Evolutionary conservation across 257 asterid genomes (phyloP), one percentile per base, ranked within the genome.

Genomic region (Mitragyna speciosa): DNA sequence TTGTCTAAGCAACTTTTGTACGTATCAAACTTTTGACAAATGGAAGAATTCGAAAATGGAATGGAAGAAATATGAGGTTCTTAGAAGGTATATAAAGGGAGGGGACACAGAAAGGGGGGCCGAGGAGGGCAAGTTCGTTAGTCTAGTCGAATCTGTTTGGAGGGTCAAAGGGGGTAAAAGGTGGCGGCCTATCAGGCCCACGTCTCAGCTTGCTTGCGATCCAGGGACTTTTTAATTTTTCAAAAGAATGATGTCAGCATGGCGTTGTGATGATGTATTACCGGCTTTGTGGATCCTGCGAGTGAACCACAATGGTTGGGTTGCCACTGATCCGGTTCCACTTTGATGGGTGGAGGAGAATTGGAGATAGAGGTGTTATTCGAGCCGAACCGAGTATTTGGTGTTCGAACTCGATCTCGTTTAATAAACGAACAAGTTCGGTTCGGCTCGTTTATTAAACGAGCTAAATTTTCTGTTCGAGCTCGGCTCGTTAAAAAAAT

Each of bases 201-300:
- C 69, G 15, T 33, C 20, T 71, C 80, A 74, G 78, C 28, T 81
- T 67, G 79, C 84, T 77, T 56, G 20, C 72, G 54, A 77, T 36
- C 63, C 72, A 52, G 82, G 69, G 52, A 65, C 20, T 11, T 45
- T 75, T 63, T 43, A 12, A 6, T 5, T 4, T 64, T 28, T 28
- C 15, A 2, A 24, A 39, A 11, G 20, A 16, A 7, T 81, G 33
- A 70, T 77, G 80, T 58, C 36, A 84, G 22, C 85, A 78, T 59
- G 41, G 15, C 87, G 85, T 78, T 65, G 49, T n/a, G 76, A 61
- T 84, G 83, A 84, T 84, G 85, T n/a, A 56, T 20, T 31, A 24
- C 0, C 14, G 20, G 20, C 16, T 5, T 28, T 12, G 26, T 52
- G 20, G 70, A 14, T 16, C n/a, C 33, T 22, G 63, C 26, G 43